phyloP scores from a whole-genome alignment of 2,329 filamentous ascomycete species.

The Fusarium heterosporum region DNA sequence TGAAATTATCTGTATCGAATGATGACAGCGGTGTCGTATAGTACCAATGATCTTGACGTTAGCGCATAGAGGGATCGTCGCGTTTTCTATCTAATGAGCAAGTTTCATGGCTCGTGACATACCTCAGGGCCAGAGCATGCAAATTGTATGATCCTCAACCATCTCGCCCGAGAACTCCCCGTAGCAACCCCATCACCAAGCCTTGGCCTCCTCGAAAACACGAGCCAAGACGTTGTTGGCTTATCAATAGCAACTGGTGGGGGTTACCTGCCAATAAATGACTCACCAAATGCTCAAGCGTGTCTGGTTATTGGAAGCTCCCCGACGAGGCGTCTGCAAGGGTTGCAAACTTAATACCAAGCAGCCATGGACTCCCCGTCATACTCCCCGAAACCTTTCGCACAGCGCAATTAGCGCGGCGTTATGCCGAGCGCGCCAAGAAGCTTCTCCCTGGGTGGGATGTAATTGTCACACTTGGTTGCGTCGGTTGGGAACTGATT shows the following conservation, averaged over 20 bases:
- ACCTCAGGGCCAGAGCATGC: too few species aligned
- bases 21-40: too few species aligned
- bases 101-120: too few species aligned
- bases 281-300: conserved; percentile 23
- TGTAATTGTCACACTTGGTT: too few species aligned
- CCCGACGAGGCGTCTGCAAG: conserved; percentile 28
- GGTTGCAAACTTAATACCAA: not conserved
- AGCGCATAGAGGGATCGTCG: too few species aligned
- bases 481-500: too few species aligned
- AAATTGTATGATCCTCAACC: too few species aligned
- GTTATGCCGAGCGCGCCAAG: conserved; percentile 4
- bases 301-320: conserved; percentile 9
- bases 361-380: conserved; percentile 39
- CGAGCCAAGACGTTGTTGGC: conserved; percentile 3
- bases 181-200: not conserved
- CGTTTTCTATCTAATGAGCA: too few species aligned
- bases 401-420: not conserved
- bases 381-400: conserved; percentile 3
- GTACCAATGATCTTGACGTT: too few species aligned
- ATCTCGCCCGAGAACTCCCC: not conserved
- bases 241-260: conserved; percentile 36
- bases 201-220: not conserved
- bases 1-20: too few species aligned
- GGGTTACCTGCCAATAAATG: conserved; percentile 35
- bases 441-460: too few species aligned